phyloP scores from a whole-genome alignment of 305 asterid genomes.

The Withania somnifera region DNA sequence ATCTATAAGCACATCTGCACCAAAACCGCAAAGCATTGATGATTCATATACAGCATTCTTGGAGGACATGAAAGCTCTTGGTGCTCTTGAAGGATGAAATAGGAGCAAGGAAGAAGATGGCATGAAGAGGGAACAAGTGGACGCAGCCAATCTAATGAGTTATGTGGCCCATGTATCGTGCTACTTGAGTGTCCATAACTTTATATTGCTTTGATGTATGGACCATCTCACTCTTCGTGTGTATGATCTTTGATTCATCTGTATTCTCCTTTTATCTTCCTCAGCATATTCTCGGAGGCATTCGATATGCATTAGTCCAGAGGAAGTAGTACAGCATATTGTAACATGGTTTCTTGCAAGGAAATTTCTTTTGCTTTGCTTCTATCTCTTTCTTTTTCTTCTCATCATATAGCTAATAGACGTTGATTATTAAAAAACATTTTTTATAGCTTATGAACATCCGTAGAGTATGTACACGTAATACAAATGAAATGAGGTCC shows the following conservation, averaged over 20 bases:
- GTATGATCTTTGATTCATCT: not conserved
- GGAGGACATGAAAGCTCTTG: slow-evolving; percentile 96
- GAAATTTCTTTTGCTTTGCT: not conserved
- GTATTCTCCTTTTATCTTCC: not conserved
- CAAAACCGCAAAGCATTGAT: slow-evolving; percentile 73
- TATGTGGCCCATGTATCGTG: not conserved
- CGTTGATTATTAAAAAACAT: not conserved
- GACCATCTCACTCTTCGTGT: not conserved
- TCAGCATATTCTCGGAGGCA: not conserved
- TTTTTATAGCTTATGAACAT: not conserved
- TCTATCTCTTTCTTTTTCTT: not conserved
- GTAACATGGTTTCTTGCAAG: not conserved
- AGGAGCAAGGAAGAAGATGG: not conserved
- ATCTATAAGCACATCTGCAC: slow-evolving; percentile 26
- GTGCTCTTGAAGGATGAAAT: slow-evolving; percentile 52
- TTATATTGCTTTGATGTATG: not conserved
- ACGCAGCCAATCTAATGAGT: not conserved
- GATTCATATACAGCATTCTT: slow-evolving; percentile 87
- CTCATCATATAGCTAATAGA: not conserved
- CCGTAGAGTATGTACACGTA: not conserved
- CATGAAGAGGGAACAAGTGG: not conserved
- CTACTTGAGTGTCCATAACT: not conserved
- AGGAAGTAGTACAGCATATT: not conserved
- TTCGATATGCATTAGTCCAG: not conserved
- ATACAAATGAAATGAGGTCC: not conserved